phyloP scores from a whole-genome alignment of 2,329 filamentous ascomycete species.

The Phialocephala sp. region DNA sequence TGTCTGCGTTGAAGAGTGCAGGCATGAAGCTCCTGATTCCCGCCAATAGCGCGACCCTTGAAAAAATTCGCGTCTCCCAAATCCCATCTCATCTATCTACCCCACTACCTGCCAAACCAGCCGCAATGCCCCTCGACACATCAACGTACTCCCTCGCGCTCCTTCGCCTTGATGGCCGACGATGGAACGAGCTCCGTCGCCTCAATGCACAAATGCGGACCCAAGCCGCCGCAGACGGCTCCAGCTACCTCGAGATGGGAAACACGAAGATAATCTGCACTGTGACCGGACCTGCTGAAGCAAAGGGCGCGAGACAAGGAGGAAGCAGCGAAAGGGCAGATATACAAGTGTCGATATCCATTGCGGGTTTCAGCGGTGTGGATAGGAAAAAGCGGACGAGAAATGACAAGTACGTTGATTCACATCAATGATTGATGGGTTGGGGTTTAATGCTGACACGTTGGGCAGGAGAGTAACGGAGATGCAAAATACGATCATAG shows the following conservation, averaged over 20 bases:
- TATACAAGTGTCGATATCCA: slow-evolving; percentile 80
- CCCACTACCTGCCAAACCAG: neutral
- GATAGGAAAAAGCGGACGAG: slow-evolving; percentile 79
- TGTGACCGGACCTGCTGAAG: slow-evolving; percentile 83
- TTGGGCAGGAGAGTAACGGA: slow-evolving; percentile 73
- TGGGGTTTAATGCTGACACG: slow-evolving; percentile 8
- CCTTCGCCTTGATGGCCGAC: slow-evolving; percentile 79
- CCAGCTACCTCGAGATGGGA: slow-evolving; percentile 93
- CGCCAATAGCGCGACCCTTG: neutral
- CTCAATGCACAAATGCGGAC: slow-evolving; percentile 89
- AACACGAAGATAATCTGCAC: slow-evolving; percentile 97
- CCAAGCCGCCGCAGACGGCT: slow-evolving; percentile 90
- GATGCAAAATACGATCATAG: slow-evolving; percentile 78
- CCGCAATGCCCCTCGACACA: slow-evolving; percentile 87
- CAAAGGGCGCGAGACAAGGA: slow-evolving; percentile 52
- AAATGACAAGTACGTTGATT: slow-evolving; percentile 73
- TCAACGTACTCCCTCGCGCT: slow-evolving; percentile 89
- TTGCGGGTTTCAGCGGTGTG: slow-evolving; percentile 87
- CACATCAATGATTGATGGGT: neutral
- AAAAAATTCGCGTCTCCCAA: slow-evolving; percentile 10
- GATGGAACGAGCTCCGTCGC: slow-evolving; percentile 96
- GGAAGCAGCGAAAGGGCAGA: slow-evolving; percentile 58
- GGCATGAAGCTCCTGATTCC: too few species aligned
- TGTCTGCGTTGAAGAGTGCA: too few species aligned
- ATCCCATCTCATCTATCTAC: neutral